These are phyloP conservation scores for Hypoxylon sp. DNA, from an alignment of 2,329 filamentous ascomycete species.

Conservation along the genomic window DNA sequence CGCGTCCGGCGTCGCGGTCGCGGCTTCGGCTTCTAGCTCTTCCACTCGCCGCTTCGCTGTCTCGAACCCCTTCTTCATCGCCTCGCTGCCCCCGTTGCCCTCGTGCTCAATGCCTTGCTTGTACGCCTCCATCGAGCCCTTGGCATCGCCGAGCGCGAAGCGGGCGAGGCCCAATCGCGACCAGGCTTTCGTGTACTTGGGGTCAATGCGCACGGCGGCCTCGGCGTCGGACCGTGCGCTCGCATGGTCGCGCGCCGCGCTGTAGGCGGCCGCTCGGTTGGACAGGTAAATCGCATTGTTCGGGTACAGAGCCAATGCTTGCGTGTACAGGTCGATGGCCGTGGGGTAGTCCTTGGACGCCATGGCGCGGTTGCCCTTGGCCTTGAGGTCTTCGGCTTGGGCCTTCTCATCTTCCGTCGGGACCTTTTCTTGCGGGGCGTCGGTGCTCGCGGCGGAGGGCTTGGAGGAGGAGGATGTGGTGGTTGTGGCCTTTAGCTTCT, in stretches of 20 bases:
- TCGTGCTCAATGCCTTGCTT: constrained; percentile 92
- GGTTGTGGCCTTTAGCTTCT: constrained; percentile 82
- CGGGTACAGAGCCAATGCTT: constrained; percentile 85
- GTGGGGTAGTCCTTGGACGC: constrained; percentile 87
- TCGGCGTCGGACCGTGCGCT: constrained; percentile 90
- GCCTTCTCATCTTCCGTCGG: constrained; percentile 74
- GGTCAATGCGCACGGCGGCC: constrained; percentile 88
- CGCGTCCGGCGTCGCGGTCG: constrained; percentile 61
- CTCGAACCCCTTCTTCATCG: constrained; percentile 97
- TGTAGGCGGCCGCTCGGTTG: constrained; percentile 96
- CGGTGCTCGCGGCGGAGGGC: constrained; percentile 53
- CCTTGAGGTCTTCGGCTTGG: constrained; percentile 90
- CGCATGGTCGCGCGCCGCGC: constrained; percentile 85
- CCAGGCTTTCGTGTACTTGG: constrained; percentile 98
- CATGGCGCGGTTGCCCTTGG: constrained; percentile 94
- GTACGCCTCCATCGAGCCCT: constrained; percentile 96
- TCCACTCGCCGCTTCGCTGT: constrained; percentile 91
- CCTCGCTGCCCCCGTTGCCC: constrained; percentile 92
- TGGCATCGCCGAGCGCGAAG: constrained; percentile 91
- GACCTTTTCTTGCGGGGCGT: constrained; percentile 41
- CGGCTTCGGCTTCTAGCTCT: constrained; percentile 76
- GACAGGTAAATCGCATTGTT: constrained; percentile 96
- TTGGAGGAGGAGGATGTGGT: constrained; percentile 60
- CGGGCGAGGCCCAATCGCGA: constrained; percentile 90
- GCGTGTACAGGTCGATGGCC: constrained; percentile 89